These are phyloP conservation scores for Yarrowia phangngaensis DNA, from an alignment of 805 yeast species.

Conservation along the genomic window DNA sequence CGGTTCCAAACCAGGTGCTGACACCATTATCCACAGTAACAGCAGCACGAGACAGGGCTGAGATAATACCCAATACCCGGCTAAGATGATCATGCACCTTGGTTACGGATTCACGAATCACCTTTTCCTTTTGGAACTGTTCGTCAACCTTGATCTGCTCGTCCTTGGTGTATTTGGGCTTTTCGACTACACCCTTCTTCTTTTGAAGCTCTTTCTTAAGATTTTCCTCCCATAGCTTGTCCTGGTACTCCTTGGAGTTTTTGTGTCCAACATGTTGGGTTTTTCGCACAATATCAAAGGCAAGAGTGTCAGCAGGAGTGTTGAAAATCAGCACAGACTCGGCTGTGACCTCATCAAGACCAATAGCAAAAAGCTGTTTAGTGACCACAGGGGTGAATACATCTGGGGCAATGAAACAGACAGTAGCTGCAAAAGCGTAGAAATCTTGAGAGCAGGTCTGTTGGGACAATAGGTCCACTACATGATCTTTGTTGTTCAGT, in stretches of 20 bases:
- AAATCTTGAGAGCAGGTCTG: not conserved
- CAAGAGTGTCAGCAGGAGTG: conserved; percentile 65
- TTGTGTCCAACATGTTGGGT: conserved; percentile 51
- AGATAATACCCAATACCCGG: conserved; percentile 53
- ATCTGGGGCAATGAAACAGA: conserved; percentile 56
- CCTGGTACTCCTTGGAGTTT: conserved; percentile 79
- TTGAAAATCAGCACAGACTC: conserved; percentile 54
- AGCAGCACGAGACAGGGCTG: conserved; percentile 51
- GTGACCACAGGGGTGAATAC: conserved; percentile 51
- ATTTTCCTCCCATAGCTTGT: conserved; percentile 83
- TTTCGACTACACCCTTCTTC: conserved; percentile 27
- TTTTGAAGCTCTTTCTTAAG: conserved; percentile 64
- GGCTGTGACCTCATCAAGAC: conserved; percentile 43
- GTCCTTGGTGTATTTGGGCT: conserved; percentile 67
- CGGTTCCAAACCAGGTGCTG: conserved; percentile 65
- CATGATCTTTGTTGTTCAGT: conserved; percentile 1
- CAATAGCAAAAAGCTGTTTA: conserved; percentile 42
- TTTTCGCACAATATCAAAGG: conserved; percentile 52
- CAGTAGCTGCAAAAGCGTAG: conserved; percentile 40
- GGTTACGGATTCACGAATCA: conserved; percentile 50
- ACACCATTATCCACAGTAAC: conserved; percentile 59
- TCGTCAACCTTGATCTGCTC: conserved; percentile 61
- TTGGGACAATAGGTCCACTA: not conserved
- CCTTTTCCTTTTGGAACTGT: conserved; percentile 60
- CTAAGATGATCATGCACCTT: conserved; percentile 41